Conservation (phyloP, 2,329 filamentous ascomycete species). For the Pseudogymnoascus sp. region DNA sequence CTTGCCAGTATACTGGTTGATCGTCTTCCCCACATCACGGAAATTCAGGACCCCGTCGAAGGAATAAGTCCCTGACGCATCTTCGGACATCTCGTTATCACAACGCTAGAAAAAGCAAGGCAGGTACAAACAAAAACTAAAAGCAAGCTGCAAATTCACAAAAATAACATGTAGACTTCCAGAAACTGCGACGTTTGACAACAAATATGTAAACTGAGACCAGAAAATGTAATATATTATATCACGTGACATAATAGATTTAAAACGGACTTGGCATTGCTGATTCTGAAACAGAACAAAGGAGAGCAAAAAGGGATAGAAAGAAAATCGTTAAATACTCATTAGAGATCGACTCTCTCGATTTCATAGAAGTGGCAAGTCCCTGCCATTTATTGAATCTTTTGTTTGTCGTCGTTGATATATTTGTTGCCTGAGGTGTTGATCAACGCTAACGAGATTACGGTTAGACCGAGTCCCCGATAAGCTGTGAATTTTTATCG, state of each 20-base stretch:
- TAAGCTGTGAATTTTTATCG: slow-evolving; percentile 8
- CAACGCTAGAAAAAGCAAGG: not conserved
- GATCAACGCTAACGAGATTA: not conserved
- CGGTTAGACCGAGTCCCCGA: not conserved
- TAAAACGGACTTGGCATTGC: not conserved
- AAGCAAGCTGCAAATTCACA: not conserved
- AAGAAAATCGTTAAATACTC: not conserved
- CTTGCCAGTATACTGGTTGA: slow-evolving; percentile 52
- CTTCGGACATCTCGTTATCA: not conserved
- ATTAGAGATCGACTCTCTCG: not conserved
- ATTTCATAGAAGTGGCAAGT: not conserved
- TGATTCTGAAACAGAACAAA: not conserved
- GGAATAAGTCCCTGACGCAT: not conserved
- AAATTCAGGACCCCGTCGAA: slow-evolving; percentile 65
- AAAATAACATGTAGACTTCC: not conserved
- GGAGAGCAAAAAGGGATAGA: not conserved
- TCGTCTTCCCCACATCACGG: slow-evolving; percentile 63
- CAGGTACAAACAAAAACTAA: not conserved
- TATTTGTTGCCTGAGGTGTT: not conserved
- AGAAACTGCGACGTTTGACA: not conserved
- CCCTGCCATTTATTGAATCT: not conserved
- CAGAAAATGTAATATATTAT: not conserved
- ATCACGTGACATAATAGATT: not conserved
- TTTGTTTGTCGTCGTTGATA: not conserved
- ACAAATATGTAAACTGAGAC: not conserved